These are phyloP conservation scores for Simmondsia chinensis DNA, from an alignment of 148 eudicot species.

Conservation along the genomic window DNA sequence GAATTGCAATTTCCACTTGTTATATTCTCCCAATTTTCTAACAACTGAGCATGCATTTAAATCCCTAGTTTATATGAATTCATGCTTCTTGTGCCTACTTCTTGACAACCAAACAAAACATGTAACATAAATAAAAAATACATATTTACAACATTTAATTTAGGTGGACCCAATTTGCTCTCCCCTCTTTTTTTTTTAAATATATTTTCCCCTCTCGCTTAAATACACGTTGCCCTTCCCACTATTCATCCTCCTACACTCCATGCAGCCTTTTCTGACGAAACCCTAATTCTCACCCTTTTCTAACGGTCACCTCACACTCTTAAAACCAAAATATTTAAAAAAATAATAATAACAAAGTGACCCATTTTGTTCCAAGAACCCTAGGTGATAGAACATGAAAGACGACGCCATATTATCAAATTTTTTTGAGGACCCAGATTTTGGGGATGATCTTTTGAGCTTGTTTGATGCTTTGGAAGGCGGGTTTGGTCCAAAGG, in stretches of 20 bases:
- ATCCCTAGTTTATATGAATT: too few relatives aligned
- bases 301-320: not conserved
- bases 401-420: conserved; percentile 23
- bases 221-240: not conserved
- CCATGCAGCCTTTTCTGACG: not conserved
- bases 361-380: not conserved
- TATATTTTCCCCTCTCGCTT: not conserved
- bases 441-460: conserved; percentile 34
- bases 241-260: not conserved
- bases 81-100: too few relatives aligned
- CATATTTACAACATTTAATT: not conserved
- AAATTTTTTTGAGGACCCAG: conserved; percentile 25
- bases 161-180: not conserved
- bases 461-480: conserved; percentile 51
- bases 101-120: not conserved
- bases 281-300: not conserved
- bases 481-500: conserved; percentile 22
- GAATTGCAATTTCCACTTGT: too few relatives aligned
- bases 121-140: not conserved
- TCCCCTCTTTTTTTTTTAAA: not conserved
- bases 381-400: conserved; percentile 3
- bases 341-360: too few relatives aligned
- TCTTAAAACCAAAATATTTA: too few relatives aligned
- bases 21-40: too few relatives aligned
- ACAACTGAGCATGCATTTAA: too few relatives aligned